Percentiles rank a stretch among this genome's conserved stretches.
phyloP scores from a whole-genome alignment of 176 grass and related monocot genomes.

The Aegilops bicornis region DNA sequence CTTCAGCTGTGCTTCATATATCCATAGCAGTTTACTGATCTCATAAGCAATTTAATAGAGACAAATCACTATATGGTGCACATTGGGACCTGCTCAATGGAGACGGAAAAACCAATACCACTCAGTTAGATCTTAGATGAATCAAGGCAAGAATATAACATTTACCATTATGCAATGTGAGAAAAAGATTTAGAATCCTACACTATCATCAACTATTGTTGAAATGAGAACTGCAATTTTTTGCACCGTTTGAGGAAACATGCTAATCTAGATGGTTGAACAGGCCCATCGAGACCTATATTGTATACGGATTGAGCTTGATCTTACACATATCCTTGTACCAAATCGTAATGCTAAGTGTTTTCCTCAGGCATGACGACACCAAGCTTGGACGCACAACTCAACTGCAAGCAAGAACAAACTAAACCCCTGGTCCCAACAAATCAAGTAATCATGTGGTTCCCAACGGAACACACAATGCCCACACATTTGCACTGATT shows the following conservation, averaged over 20 bases:
- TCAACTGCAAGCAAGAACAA: background rate
- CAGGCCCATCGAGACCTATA: too few relatives aligned
- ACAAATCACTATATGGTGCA: background rate
- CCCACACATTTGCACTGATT: background rate
- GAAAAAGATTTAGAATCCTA: background rate
- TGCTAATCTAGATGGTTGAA: background rate
- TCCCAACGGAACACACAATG: background rate
- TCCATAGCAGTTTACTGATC: constrained; percentile 24
- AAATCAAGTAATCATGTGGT: background rate
- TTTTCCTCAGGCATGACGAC: background rate
- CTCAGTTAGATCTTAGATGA: background rate
- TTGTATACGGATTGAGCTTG: too few relatives aligned
- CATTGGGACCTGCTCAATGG: constrained; percentile 11
- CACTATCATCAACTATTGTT: background rate
- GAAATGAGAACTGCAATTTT: background rate
- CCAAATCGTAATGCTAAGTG: background rate
- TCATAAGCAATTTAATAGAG: constrained; percentile 9
- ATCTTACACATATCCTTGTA: too few relatives aligned
- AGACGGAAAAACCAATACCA: background rate
- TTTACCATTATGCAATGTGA: background rate
- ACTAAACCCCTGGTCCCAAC: background rate
- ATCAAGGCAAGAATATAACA: background rate
- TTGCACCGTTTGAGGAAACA: background rate
- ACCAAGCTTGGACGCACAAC: background rate
- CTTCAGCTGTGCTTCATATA: constrained; percentile 9